Percentiles rank a stretch among this genome's conserved stretches.
These are phyloP conservation scores for Dryas alaskensis DNA, from an alignment of 306 rosid genomes.

Conservation along the genomic window DNA sequence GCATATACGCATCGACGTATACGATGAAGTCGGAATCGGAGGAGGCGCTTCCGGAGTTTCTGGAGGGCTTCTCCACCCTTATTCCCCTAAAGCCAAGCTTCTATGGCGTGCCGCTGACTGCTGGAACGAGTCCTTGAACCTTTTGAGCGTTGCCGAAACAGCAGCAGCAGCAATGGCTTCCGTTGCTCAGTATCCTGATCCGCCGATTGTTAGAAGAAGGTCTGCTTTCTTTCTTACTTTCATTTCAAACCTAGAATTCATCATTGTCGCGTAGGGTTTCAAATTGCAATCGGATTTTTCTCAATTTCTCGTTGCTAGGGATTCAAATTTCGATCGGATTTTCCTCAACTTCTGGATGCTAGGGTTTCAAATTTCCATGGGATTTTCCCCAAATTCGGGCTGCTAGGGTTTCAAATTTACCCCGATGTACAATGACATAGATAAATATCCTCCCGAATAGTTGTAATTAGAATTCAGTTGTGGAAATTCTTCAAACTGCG, in stretches of 20 bases:
- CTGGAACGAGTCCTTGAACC: conserved; percentile 81
- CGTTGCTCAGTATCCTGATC: conserved; percentile 17
- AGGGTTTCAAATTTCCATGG: too few relatives aligned
- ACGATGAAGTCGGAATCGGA: conserved; percentile 79
- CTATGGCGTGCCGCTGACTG: conserved; percentile 83
- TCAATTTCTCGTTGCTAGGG: too few relatives aligned
- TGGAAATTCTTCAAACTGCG: too few relatives aligned
- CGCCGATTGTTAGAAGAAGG: conserved; percentile 57
- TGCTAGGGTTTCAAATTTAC: too few relatives aligned
- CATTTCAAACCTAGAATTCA: not conserved
- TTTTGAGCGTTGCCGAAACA: conserved; percentile 60
- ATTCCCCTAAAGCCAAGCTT: conserved; percentile 85
- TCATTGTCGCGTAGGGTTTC: too few relatives aligned
- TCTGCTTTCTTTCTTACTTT: conserved; percentile 15
- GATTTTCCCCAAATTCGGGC: too few relatives aligned
- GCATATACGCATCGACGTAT: conserved; percentile 54
- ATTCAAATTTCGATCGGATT: too few relatives aligned
- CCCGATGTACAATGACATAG: too few relatives aligned
- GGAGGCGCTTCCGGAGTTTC: conserved; percentile 95
- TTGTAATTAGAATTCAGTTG: too few relatives aligned
- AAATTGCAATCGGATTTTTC: too few relatives aligned
- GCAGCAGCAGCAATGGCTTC: conserved; percentile 45
- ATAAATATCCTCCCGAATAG: too few relatives aligned
- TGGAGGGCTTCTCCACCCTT: conserved; percentile 94
- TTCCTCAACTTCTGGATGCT: too few relatives aligned